Evolutionary conservation across 106 monocot species (phyloP).

Genomic region (Dendrobium chrysotoxum): DNA sequence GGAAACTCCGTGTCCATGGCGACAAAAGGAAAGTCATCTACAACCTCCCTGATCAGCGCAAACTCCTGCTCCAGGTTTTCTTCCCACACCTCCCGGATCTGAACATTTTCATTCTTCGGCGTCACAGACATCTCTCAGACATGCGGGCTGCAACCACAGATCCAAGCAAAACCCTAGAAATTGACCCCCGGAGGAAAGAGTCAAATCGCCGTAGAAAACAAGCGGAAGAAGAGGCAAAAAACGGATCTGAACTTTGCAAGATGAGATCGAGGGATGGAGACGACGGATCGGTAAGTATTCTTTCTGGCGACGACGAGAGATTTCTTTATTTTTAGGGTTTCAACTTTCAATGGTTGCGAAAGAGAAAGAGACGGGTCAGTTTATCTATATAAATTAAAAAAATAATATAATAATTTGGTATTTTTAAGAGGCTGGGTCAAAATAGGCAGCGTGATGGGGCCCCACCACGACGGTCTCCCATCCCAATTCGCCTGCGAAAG

Average conservation of each 20-base stretch:
- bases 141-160: neutral
- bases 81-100: slow-evolving; percentile 51
- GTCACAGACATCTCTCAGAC: slow-evolving; percentile 5
- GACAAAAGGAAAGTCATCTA: slow-evolving; percentile 33
- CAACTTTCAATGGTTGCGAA: neutral
- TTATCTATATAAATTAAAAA: neutral
- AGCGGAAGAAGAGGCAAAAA: neutral
- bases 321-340: neutral
- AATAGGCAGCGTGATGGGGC: neutral
- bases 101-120: slow-evolving; percentile 13
- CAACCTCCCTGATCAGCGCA: slow-evolving; percentile 31
- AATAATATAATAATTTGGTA: neutral
- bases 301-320: neutral
- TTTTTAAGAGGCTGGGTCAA: neutral
- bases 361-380: neutral
- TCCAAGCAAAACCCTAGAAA: neutral
- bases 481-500: neutral
- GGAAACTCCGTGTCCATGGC: slow-evolving; percentile 28
- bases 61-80: slow-evolving; percentile 40
- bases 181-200: too few relatives aligned
- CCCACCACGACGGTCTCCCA: neutral
- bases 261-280: neutral
- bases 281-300: neutral
- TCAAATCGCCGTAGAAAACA: neutral
- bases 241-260: neutral